These are phyloP conservation scores for Austropuccinia psidii DNA, from an alignment of 1,284 basidiomycete species.

Conservation along the genomic window DNA sequence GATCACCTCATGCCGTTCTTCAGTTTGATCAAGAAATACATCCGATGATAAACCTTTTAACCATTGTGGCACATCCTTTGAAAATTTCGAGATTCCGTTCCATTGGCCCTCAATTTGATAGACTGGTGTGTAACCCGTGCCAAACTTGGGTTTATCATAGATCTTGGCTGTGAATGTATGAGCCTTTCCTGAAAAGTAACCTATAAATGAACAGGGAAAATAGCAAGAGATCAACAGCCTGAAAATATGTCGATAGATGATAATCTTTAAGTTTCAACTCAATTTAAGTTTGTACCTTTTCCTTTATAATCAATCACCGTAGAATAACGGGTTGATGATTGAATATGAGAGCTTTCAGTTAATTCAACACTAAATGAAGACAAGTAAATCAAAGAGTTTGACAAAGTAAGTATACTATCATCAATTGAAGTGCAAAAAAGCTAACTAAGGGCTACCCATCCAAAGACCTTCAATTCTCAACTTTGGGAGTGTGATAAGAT, in stretches of 20 bases:
- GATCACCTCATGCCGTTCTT: slow-evolving; percentile 61
- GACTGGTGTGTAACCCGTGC: slow-evolving; percentile 45
- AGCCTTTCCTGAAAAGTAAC: slow-evolving; percentile 86
- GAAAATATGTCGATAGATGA: slow-evolving; percentile 56
- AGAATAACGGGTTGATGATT: slow-evolving; percentile 65
- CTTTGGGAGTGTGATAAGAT: slow-evolving; percentile 75
- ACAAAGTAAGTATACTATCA: slow-evolving; percentile 50
- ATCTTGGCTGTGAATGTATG: slow-evolving; percentile 84
- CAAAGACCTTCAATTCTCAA: slow-evolving; percentile 48
- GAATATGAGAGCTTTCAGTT: slow-evolving; percentile 72
- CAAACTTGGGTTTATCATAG: slow-evolving; percentile 50
- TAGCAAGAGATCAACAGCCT: slow-evolving; percentile 76
- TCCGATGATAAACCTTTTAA: slow-evolving; percentile 45
- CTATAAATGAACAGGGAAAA: slow-evolving; percentile 16
- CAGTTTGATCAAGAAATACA: slow-evolving; percentile 53
- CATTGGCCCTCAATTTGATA: slow-evolving; percentile 78
- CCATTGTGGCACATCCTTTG: slow-evolving; percentile 40
- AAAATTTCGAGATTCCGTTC: slow-evolving; percentile 61
- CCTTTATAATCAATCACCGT: slow-evolving; percentile 54
- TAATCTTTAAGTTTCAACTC: neutral
- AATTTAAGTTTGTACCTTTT: slow-evolving; percentile 41
- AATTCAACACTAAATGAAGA: slow-evolving; percentile 64
- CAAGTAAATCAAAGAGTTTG: slow-evolving; percentile 45
- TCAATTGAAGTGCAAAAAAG: slow-evolving; percentile 52
- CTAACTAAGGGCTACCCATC: slow-evolving; percentile 54